phyloP scores from a whole-genome alignment of 306 rosid species.

The Acmispon strigosus region DNA sequence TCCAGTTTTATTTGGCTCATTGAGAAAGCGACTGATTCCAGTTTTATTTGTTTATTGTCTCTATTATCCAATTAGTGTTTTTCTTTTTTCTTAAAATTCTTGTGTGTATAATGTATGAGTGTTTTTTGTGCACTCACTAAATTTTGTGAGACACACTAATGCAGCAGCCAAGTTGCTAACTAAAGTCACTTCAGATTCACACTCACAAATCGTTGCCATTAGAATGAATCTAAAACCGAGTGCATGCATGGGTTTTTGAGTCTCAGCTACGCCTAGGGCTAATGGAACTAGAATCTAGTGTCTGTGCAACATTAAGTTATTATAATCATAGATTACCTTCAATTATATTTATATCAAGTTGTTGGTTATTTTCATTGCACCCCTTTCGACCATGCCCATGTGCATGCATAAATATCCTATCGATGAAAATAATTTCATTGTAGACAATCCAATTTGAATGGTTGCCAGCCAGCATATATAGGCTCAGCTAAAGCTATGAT shows the following conservation, averaged over 20 bases:
- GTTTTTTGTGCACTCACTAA: no score
- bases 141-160: no score
- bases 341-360: not conserved
- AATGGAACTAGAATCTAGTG: not conserved
- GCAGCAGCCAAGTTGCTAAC: not conserved
- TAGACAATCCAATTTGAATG: conserved; percentile 6
- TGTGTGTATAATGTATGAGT: no score
- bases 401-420: conserved; percentile 22
- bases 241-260: not conserved
- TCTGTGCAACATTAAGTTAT: not conserved
- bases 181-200: not conserved
- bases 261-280: not conserved
- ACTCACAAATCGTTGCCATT: not conserved
- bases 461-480: not conserved
- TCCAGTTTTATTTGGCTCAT: not conserved
- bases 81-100: not conserved
- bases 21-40: not conserved
- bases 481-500: conserved; percentile 2
- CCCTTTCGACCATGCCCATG: conserved; percentile 17
- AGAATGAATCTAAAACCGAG: conserved; percentile 3
- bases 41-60: not conserved
- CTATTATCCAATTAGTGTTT: not conserved
- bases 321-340: not conserved
- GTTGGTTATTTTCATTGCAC: conserved; percentile 22
- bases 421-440: not conserved